Base-by-base conservation (phyloP, 371 early-diverging fungal genomes). In the Rhizomucor pusillus region DNA sequence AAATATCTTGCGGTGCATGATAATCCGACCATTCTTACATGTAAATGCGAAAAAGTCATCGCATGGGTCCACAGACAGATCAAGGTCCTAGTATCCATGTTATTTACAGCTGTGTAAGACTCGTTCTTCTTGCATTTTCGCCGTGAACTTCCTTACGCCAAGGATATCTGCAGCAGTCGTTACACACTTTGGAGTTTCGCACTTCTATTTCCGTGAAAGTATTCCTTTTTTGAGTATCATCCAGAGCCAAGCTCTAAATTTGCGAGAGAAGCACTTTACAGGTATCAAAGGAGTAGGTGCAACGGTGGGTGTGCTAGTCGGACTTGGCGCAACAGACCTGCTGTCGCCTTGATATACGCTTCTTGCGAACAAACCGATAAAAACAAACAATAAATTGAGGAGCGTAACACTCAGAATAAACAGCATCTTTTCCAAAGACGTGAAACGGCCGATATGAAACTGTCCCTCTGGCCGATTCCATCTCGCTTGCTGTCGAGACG, bases 161-260 rank as follows among this genome's bases (percentile, higher is more conserved):
- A 78, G 43, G 22, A 87, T 77, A 35, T 80, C 67, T 1, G 84
- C 75, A 1, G 86, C 82, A 2, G 82, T 78, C 33, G 72, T 51
- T 6, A 84, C 75, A 56, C 87, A 87, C 36, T 80, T 78, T 22
- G 80, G 70, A n/a, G 79, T 67, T 7, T 43, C 16, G 29, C 53
- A 52, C 13, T 43, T 33, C n/a, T 48, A 24, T n/a, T 45, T 16
- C 3, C 14, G 23, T n/a, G 13, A 12, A 47, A 47, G 12, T 3
- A 29, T 29, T 20, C 22, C n/a, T n/a, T n/a, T n/a, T n/a, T n/a
- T n/a, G n/a, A n/a, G n/a, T n/a, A n/a, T n/a, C n/a, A n/a, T n/a
- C n/a, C n/a, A n/a, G n/a, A n/a, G n/a, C n/a, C n/a, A n/a, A n/a
- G n/a, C n/a, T n/a, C n/a, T n/a, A n/a, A n/a, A n/a, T n/a, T n/a